These are phyloP conservation scores for Fusarium sp. DNA, from an alignment of 2,329 filamentous ascomycete species.

Conservation along the genomic window DNA sequence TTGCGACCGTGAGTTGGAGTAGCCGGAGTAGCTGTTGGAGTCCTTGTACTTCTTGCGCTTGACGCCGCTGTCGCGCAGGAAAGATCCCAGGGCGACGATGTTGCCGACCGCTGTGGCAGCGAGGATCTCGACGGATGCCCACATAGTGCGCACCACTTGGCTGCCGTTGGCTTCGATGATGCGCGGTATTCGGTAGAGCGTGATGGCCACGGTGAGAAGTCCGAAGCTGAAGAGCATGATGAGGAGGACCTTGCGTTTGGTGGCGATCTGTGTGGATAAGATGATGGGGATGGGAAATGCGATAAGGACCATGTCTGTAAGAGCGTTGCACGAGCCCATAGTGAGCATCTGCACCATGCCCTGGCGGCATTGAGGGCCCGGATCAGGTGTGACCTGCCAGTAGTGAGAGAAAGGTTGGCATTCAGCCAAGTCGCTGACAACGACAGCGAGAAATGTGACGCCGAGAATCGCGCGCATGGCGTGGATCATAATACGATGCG, in stretches of 20 bases:
- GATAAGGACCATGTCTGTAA: conserved; percentile 87
- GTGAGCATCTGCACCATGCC: conserved; percentile 86
- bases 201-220: conserved; percentile 79
- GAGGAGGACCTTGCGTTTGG: conserved; percentile 82
- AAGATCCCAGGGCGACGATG: conserved; percentile 87
- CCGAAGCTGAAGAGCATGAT: conserved; percentile 84
- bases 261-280: conserved; percentile 78
- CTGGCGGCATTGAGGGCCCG: conserved; percentile 83
- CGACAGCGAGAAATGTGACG: conserved; percentile 79
- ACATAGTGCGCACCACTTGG: conserved; percentile 86
- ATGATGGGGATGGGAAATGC: conserved; percentile 90
- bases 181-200: conserved; percentile 79
- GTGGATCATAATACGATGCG: conserved; percentile 77
- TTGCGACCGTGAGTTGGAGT: conserved; percentile 45
- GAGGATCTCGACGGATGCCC: conserved; percentile 88
- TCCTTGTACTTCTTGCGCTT: conserved; percentile 87
- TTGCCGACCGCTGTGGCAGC: conserved; percentile 88
- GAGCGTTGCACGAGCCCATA: conserved; percentile 84
- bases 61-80: conserved; percentile 85
- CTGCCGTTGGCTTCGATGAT: conserved; percentile 76
- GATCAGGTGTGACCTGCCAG: conserved; percentile 84
- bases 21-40: conserved; percentile 55
- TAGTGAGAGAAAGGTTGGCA: conserved; percentile 80
- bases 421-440: conserved; percentile 84
- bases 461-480: conserved; percentile 78